Evolutionary conservation across 1,139 yeast genomes (phyloP).

Genomic region (Debaryomyces psychrophilus): DNA sequence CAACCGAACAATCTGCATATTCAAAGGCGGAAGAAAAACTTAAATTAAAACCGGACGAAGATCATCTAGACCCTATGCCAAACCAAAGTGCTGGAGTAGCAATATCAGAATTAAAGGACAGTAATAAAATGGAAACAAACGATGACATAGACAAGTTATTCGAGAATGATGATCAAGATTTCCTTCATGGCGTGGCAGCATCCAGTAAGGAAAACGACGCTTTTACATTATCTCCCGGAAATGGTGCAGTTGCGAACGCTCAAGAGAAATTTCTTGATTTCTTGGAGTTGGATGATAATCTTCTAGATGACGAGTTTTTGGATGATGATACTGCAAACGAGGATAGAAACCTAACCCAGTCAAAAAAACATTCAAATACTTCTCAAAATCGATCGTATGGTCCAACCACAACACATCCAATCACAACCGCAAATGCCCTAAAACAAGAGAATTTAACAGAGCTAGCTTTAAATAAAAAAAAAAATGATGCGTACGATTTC

Average conservation of each 20-base stretch:
- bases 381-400: background rate
- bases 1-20: background rate
- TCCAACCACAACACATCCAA: background rate
- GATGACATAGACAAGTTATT: background rate
- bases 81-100: background rate
- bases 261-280: constrained; percentile 29
- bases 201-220: background rate
- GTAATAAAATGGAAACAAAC: background rate
- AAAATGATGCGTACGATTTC: constrained; percentile 78
- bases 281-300: constrained; percentile 52
- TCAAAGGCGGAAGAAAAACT: background rate
- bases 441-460: constrained; percentile 27
- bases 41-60: background rate
- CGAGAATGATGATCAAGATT: background rate
- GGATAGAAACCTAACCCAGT: background rate
- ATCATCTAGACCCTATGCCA: background rate
- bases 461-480: constrained; percentile 52
- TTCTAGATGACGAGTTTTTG: constrained; percentile 36
- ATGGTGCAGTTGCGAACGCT: background rate
- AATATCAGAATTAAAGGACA: background rate
- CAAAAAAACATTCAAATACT: constrained; percentile 8
- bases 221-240: background rate
- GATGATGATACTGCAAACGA: constrained; percentile 23
- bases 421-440: background rate
- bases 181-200: background rate